phyloP scores from a whole-genome alignment of 2,329 filamentous ascomycete species.

The Sodiomyces alkalinus region DNA sequence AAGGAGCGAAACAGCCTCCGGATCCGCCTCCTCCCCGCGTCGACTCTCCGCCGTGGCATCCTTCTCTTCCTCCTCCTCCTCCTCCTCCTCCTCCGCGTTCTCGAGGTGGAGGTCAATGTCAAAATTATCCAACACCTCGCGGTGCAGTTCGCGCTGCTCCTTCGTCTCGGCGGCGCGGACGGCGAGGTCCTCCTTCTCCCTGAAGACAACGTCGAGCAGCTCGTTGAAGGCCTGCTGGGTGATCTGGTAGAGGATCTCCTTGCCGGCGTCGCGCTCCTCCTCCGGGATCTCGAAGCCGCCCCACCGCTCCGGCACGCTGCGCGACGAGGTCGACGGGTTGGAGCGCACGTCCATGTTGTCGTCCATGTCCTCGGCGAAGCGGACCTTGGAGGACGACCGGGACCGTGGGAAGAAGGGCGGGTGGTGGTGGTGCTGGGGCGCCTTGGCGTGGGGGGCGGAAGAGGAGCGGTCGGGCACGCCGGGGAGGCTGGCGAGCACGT shows the following conservation, averaged over 20 bases:
- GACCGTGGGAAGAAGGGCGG: slow-evolving; percentile 36
- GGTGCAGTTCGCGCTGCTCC: slow-evolving; percentile 41
- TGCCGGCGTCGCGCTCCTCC: slow-evolving; percentile 68
- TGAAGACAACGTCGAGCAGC: slow-evolving; percentile 75
- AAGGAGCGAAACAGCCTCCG: too few relatives aligned
- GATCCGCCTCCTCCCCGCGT: too few relatives aligned
- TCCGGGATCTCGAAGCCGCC: slow-evolving; percentile 66
- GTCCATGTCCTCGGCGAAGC: slow-evolving; percentile 56
- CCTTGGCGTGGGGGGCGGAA: too few relatives aligned
- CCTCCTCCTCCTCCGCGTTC: slow-evolving; percentile 9
- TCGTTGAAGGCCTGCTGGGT: slow-evolving; percentile 91
- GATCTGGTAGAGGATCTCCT: slow-evolving; percentile 80
- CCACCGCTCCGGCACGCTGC: slow-evolving; percentile 59
- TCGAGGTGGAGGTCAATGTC: slow-evolving; percentile 12
- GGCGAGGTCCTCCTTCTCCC: slow-evolving; percentile 61
- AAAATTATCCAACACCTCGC: slow-evolving; percentile 29
- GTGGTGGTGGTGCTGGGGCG: slow-evolving; percentile 19
- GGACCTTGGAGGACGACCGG: slow-evolving; percentile 64
- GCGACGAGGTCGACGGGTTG: slow-evolving; percentile 57
- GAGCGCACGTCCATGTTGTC: slow-evolving; percentile 58
- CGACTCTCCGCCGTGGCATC: neutral
- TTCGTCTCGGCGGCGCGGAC: slow-evolving; percentile 51
- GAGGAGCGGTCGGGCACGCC: slow-evolving; percentile 25
- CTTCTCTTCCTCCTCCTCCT: slow-evolving; percentile 12
- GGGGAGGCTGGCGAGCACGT: slow-evolving; percentile 29